Conservation (phyloP, 345 rosid genomes). For the Orychophragmus violaceus region DNA sequence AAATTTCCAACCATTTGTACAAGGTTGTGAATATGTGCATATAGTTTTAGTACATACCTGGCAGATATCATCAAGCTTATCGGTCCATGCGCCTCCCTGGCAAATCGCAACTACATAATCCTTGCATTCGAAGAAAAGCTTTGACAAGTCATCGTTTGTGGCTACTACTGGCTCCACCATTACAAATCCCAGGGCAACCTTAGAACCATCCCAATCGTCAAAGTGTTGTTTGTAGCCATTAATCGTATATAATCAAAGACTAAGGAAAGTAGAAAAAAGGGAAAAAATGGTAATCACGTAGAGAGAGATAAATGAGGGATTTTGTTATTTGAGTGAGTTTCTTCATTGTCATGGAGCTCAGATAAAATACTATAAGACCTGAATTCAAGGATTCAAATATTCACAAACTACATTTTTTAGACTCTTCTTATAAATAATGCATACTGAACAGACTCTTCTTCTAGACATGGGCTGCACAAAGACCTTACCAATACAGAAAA, state of each 20-base stretch:
- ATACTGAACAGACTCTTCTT: not conserved
- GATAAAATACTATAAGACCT: not conserved
- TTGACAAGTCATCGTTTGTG: constrained; percentile 50
- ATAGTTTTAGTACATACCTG: constrained; percentile 43
- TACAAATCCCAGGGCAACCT: constrained; percentile 68
- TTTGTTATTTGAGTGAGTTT: not conserved
- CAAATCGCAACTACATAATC: constrained; percentile 60
- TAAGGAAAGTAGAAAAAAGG: not conserved
- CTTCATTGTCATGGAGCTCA: not conserved
- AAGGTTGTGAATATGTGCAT: not conserved
- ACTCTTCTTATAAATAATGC: not conserved
- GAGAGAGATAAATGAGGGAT: no score
- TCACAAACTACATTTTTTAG: not conserved
- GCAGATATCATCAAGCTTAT: constrained; percentile 75
- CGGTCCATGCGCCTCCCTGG: constrained; percentile 51
- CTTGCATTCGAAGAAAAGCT: constrained; percentile 76
- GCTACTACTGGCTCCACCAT: constrained; percentile 59
- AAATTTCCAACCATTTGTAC: not conserved
- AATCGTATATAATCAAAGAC: constrained; percentile 15
- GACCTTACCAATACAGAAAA: not conserved
- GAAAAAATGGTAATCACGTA: not conserved
- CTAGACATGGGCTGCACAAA: not conserved
- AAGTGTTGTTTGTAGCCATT: not conserved
- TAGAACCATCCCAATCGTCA: constrained; percentile 9
- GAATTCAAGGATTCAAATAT: not conserved